Base-by-base conservation (phyloP, 495 filamentous ascomycete species). In the Rostrohypoxylon terebratum region DNA sequence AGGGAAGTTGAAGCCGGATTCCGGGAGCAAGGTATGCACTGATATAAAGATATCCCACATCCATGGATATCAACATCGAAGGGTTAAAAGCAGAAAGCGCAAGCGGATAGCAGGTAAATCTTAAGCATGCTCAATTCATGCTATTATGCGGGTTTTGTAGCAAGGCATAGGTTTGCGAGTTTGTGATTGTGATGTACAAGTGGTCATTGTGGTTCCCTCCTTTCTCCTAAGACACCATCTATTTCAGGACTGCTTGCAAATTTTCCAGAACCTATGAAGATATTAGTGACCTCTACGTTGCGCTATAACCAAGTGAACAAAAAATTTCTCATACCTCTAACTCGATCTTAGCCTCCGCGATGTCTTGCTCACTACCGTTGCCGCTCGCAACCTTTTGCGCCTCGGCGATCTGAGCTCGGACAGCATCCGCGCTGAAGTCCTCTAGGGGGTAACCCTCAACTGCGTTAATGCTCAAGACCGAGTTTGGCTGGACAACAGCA, bases 271-370 rank as follows among this genome's bases (percentile, higher is more conserved):
- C 89, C 89, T 91, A 64, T 78, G 69, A 40, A n/a, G 18, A 60
- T 78, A 69, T 72, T 47, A 75, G 65, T 58, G 40, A 40, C 69
- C 57, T 18, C 18, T 23, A 16, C 7, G 20, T 34, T 68, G 44
- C 16, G 16, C 23, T 11, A 55, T 20, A 34, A n/a, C 42, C 36
- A 16, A 31, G 2, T 31, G 34, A 20, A 13, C 25, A 14, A 9
- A 51, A 6, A 36, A 4, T 3, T 3, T n/a, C 62, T 72, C 78
- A 68, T 84, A 97, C 96, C 92, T 98, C 96, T 71, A 99, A 84
- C 87, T 99, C 96, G 80, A 98, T 93, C 88, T 96, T 98, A 64
- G 96, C 96, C 89, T 98, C 96, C 63, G 94, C 94, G 81, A 97
- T 92, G 78, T 99, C 96, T 83, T 94, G 92, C 88, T 98, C 96